Evolutionary conservation across 1,139 yeast genomes (phyloP), one percentile per base, ranked within the genome.

Genomic region (Barnettozyma hawaiiensis): DNA sequence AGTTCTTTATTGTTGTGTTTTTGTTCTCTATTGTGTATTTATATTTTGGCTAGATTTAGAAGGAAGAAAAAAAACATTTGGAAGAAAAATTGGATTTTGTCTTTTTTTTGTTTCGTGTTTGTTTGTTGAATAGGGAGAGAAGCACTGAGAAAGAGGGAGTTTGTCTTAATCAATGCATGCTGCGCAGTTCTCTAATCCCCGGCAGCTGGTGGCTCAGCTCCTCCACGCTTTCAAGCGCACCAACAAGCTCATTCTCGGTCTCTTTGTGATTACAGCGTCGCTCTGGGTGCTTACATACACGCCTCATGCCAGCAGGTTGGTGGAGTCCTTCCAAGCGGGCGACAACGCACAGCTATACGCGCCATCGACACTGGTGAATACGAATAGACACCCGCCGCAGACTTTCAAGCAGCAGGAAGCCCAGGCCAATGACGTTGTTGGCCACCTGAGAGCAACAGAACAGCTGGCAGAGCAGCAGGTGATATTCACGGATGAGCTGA

Each of bases 351-450:
- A n/a, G 37, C 20, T 15, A 7, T 23, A 15, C 37, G 2, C n/a
- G n/a, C n/a, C 26, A 7, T 19, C 27, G 16, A 12, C 18, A n/a
- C 5, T 9, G 14, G 37, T 15, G 28, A 12, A n/a, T 3, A 14
- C 14, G 3, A 23, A 14, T 3, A 14, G 6, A 8, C 37, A 20
- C 5, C 37, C 28, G 9, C 37, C 28, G 9, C 35, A 32, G 22
- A 34, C 37, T 7, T 14, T 22, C 9, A 15, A 34, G 21, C 27
- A 34, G 21, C 37, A 34, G 15, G 19, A 22, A 14, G 7, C 5
- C 9, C 37, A 23, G 11, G 28, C 47, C 2, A 20, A 38, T 9
- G 28, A 44, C 16, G 49, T 46, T 5, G n/a, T 42, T 5, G 14
- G 31, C 5, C 33, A 44, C 22, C 34, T 46, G n/a, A 42, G 36